Conservation (phyloP, 2,329 filamentous ascomycete genomes). For the Clathrospora elynae region DNA sequence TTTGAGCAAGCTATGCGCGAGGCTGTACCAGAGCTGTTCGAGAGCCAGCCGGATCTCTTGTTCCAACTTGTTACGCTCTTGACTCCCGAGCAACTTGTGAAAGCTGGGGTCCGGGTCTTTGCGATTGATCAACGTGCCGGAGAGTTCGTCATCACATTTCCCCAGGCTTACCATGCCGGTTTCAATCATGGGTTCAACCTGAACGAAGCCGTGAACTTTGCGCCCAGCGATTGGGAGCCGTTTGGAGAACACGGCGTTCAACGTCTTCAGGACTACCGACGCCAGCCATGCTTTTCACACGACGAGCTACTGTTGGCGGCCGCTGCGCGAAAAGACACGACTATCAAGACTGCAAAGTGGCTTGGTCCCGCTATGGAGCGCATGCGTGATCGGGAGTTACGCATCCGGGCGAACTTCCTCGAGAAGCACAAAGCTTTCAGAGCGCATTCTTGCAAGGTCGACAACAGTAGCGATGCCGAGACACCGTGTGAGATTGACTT, state of each 20-base stretch:
- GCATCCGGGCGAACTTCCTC: conserved; percentile 70
- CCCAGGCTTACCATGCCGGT: conserved; percentile 94
- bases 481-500: conserved; percentile 39
- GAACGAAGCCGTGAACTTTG: conserved; percentile 98
- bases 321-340: conserved; percentile 72
- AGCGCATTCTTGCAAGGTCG: conserved; percentile 48
- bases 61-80: conserved; percentile 97
- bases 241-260: conserved; percentile 86
- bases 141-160: conserved; percentile 95
- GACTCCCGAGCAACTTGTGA: conserved; percentile 88
- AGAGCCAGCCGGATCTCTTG: conserved; percentile 92
- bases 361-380: conserved; percentile 83
- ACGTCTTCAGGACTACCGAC: conserved; percentile 81
- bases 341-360: conserved; percentile 94
- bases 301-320: conserved; percentile 93
- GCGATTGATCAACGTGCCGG: conserved; percentile 95
- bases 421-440: conserved; percentile 63
- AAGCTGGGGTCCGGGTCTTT: conserved; percentile 90
- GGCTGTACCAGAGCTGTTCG: conserved; percentile 93
- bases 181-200: conserved; percentile 99
- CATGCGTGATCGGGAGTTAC: conserved; percentile 74
- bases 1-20: conserved; percentile 96
- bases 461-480: conserved; percentile 57
- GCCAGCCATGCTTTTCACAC: conserved; percentile 96
- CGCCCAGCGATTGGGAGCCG: conserved; percentile 92